Base-by-base conservation (phyloP, 2,329 filamentous ascomycete species). In the Hymenoscyphus infarciens region DNA sequence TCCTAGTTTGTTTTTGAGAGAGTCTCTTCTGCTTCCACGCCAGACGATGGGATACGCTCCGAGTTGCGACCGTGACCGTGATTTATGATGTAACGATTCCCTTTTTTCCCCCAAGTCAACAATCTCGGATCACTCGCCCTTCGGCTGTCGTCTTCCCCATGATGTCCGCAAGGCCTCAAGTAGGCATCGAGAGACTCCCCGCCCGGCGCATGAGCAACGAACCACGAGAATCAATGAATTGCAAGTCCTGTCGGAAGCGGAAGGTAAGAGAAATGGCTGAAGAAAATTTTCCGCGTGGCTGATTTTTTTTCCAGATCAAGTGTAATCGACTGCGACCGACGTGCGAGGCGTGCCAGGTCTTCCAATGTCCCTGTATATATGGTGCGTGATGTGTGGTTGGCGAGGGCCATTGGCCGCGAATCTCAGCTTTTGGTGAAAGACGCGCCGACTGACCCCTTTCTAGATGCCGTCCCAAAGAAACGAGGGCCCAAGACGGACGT, bases 151-250 rank as follows among this genome's bases (percentile, higher is more conserved):
- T 54, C 13, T 63, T 62, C 60, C 57, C 52, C 65, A 69, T 63
- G 63, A 74, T 74, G 72, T 71, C 72, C 59, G 67, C 57, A 59
- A 67, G 72, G 61, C 72, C 73, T 54, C 72, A 73, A 67, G 72
- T 74, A 64, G 73, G 72, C 57, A 74, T 74, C 57, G 73, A 74
- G 68, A 67, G 73, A 64, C 68, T 74, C 38, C 73, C 73, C 57
- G 67, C 68, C 62, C 69, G 73, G 56, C 71, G 72, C 59, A 71
- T 74, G 71, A 74, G 71, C 68, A 73, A 74, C 67, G 74, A 95
- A 75, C 90, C 90, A 49, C 87, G 90, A 71, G 92, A 96, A 80
- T 90, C 90, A 38, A 96, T 96, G 92, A 96, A 96, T 76, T 96
- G 92, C 85, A 96, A 96, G 77, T 95, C 91, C 62, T 96, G 92